Evolutionary conservation across 306 rosid species (phyloP), one percentile per base, ranked within the genome.

Genomic region (Psophocarpus tetragonolobus): DNA sequence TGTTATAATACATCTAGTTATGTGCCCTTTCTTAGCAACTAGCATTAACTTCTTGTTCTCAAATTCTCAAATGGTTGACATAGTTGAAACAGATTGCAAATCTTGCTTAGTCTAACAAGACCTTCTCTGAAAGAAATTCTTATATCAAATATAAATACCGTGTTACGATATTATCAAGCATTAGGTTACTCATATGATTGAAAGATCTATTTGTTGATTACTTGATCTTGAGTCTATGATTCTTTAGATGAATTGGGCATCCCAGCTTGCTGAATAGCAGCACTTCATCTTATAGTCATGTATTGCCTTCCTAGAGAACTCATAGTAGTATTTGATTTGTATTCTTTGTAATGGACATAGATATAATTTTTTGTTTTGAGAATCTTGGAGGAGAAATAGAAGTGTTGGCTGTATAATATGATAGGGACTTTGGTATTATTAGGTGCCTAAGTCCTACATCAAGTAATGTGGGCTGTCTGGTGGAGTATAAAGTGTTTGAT

Each of bases 11-110:
- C 71, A 32, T 29, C 14, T 41, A 13, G 62, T 78, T 57, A 21
- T 4, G 4, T 15, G 42, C 45, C 62, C 20, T 56, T 57, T 42
- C 26, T 71, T 42, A 42, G 24, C 76, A 20, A 17, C 61, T 42
- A 42, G 24, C 76, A 20, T 44, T 20, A 33, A 18, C 39, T 18
- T 78, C 63, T 20, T 78, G 70, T 14, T 69, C 24, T 68, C 56
- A 4, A 27, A 58, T 14, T 69, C 24, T 68, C 56, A 4, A 27
- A 58, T 57, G 45, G 38, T 68, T 68, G 13, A 54, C 18, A 26
- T 48, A 4, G 33, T 23, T 29, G 58, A 68, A 39, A 47, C 33
- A 33, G 47, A 15, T 11, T 64, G 15, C 14, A 21, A 51, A 26
- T 68, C 24, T 29, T 5, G 7, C 51, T 15, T 24, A 26, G 56